Evolutionary conservation across 371 early-diverging fungal species (phyloP), one percentile per base, ranked within the genome.

Genomic region (Mucor circinelloides): DNA sequence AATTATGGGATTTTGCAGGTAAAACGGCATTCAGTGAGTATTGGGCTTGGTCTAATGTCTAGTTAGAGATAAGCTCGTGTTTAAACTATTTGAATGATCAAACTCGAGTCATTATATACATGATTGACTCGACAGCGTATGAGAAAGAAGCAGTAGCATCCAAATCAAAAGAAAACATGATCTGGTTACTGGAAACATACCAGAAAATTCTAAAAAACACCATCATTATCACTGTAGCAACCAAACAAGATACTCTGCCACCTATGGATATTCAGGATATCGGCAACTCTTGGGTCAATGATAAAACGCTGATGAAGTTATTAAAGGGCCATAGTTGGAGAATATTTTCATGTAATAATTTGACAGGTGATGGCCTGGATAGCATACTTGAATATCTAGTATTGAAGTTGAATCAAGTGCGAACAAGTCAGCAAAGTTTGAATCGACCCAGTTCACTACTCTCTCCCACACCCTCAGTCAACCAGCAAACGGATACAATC

Each of bases 1-100:
- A 77, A 62, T 42, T 77, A 19, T 77, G 80, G 78, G 80, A 80
- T 40, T 75, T 73, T 60, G 65, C 75, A 50, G 80, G 78, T 77
- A 72, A 58, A 6, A 40, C 1, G 27, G 36, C 30, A 62, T 19
- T 23, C 21, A 21, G 19, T 5, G 19, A n/a, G 9, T 38, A 1
- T 31, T 27, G 8, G 13, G 0, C 12, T 34, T 31, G 17, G 27
- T 44, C 28, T 32, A 0, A 38, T 55, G 25, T 19, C 7, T 46
- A 17, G 1, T n/a, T 61, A 79, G 79, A 79, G 46, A 74, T 79
- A 30, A 63, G 68, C n/a, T 12, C 59, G 0, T 58, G 75, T 12
- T 32, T 72, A 27, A 56, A 70, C 10, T 52, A 77, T 54, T 62
- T 79, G 3, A 66, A 74, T 21, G 65, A 57, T 1, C 50, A 77